Conservation (phyloP, 2,329 filamentous ascomycete species). For the Trichoderma cornu-damae region DNA sequence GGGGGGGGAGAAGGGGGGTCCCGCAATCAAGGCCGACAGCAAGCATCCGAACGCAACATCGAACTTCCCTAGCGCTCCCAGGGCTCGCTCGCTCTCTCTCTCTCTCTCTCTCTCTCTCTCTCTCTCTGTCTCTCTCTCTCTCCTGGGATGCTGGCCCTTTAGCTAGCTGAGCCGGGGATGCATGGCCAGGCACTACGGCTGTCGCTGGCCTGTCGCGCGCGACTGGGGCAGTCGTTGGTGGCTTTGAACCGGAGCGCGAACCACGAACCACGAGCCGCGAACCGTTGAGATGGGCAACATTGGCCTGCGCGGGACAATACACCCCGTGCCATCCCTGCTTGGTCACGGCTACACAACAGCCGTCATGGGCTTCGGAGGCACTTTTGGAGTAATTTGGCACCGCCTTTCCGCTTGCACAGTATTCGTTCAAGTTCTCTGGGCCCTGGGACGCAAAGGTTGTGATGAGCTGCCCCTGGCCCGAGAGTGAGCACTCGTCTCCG, state of each 20-base stretch:
- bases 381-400: slow-evolving; percentile 7
- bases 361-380: slow-evolving; percentile 16
- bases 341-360: slow-evolving; percentile 3
- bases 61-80: neutral
- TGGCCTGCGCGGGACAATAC: neutral
- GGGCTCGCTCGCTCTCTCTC: slow-evolving; percentile 10
- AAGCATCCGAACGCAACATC: slow-evolving; percentile 13
- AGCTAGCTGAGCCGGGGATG: slow-evolving; percentile 5
- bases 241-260: slow-evolving; percentile 10
- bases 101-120: too few species aligned
- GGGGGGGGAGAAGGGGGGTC: too few species aligned
- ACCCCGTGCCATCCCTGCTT: slow-evolving; percentile 4
- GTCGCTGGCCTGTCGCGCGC: slow-evolving; percentile 17
- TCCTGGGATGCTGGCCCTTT: neutral
- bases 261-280: slow-evolving; percentile 16
- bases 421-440: neutral
- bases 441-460: too few species aligned
- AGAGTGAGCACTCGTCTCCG: slow-evolving; percentile 2
- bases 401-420: neutral
- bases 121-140: too few species aligned
- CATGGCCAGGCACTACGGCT: slow-evolving; percentile 16
- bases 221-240: slow-evolving; percentile 4
- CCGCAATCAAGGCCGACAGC: slow-evolving; percentile 11
- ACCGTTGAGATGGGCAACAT: slow-evolving; percentile 2
- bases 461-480: too few species aligned